Evolutionary conservation across 805 yeast genomes (phyloP).

Genomic region (Nakazawaea pomicola): DNA sequence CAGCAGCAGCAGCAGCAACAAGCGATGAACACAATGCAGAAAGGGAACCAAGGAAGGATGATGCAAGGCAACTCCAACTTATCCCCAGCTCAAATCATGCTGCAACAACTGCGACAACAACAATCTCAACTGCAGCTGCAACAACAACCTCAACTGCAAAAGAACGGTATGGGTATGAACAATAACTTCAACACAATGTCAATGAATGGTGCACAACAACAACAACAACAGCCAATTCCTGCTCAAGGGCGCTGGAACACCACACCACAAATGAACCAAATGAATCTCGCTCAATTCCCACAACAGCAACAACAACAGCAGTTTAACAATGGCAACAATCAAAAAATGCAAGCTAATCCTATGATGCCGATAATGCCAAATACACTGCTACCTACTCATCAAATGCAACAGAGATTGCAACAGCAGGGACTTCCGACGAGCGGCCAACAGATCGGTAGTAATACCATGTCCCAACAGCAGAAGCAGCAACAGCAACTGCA

Average conservation of each 20-base stretch:
- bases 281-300: constrained; percentile 13
- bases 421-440: constrained; percentile 18
- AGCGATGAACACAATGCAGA: constrained; percentile 18
- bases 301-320: constrained; percentile 15
- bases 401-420: constrained; percentile 17
- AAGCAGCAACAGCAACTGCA: constrained; percentile 12
- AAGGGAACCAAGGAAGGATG: constrained; percentile 19
- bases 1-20: constrained; percentile 16
- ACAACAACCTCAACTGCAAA: constrained; percentile 17
- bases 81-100: constrained; percentile 14
- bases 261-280: constrained; percentile 17
- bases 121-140: constrained; percentile 18
- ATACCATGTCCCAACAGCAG: constrained; percentile 15
- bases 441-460: constrained; percentile 12
- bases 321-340: constrained; percentile 12
- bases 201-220: too few species aligned
- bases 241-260: constrained; percentile 15
- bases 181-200: too few species aligned
- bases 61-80: constrained; percentile 9
- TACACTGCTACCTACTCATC: constrained; percentile 15
- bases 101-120: constrained; percentile 16
- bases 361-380: constrained; percentile 6
- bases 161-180: constrained; percentile 12
- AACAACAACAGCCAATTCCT: constrained; percentile 18
- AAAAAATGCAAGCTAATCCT: constrained; percentile 16